Evolutionary conservation across 371 early-diverging fungal genomes (phyloP), one percentile per base, ranked within the genome.

Genomic region (Mortierella sp.): DNA sequence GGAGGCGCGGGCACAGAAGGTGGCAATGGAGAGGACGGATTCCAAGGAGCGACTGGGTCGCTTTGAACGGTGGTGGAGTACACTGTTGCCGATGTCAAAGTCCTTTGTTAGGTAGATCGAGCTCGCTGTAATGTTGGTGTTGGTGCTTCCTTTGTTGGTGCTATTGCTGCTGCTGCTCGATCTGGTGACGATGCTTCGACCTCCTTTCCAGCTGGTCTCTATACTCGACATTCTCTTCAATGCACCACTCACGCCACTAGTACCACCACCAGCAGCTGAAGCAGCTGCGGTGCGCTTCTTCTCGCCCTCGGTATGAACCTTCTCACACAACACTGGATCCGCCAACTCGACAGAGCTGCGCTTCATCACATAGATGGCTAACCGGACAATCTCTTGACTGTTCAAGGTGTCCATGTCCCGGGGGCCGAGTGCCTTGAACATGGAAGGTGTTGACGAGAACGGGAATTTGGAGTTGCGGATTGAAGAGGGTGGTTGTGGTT

Each of bases 341-440:
- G 75, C 75, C 60, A 75, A 84, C 8, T 78, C 84, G 60, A 77
- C 70, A 0, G 16, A 48, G 41, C 75, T 77, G 43, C 72, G 65
- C 41, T 77, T 84, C 70, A 77, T 77, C 54, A 84, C 70, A 51
- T 84, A 79, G 46, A 84, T 43, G 12, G 75, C 75, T 8, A 84
- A 43, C 7, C 75, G 80, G n/a, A 84, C 55, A 18, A 84, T 55
- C 44, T 84, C 84, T 3, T 80, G 84, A n/a, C 80, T 77, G 43
- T 75, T 84, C 7, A 84, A 68, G 0, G 2, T 32, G 6, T 63
- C 77, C 41, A 83, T 7, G 29, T 83, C 78, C 51, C 56, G 49
- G 0, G 75, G 46, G 10, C 27, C 24, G 0, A 77, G 46, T 6
- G 56, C 75, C 24, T 49, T 70, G 35, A 70, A 84, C 4, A 48